These are phyloP conservation scores for Flaveria brownii DNA, from an alignment of 129 eudicot species.

Conservation along the genomic window DNA sequence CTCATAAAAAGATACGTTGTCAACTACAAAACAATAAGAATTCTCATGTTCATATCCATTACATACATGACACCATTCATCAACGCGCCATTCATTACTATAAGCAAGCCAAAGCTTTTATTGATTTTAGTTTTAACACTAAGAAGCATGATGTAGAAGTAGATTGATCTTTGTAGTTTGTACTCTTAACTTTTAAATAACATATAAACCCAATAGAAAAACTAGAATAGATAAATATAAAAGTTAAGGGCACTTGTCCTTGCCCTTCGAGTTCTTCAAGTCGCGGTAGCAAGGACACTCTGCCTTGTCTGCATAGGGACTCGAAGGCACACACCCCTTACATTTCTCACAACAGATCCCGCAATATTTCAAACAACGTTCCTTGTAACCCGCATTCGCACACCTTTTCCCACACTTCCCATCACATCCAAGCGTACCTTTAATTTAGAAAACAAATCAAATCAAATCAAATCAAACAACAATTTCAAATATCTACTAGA, in stretches of 20 bases:
- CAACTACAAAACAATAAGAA: no score
- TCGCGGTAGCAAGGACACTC: slow-evolving; percentile 75
- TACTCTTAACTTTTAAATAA: not conserved
- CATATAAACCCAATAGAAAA: not conserved
- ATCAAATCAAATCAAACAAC: not conserved
- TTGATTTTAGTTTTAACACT: not conserved
- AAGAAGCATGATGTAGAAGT: not conserved
- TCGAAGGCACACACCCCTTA: slow-evolving; percentile 63
- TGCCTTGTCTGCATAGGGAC: slow-evolving; percentile 58
- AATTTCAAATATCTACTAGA: not conserved
- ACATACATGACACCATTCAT: not conserved
- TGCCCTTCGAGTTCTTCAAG: slow-evolving; percentile 63
- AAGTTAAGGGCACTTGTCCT: slow-evolving; percentile 59
- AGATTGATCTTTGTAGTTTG: not conserved
- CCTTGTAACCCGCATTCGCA: slow-evolving; percentile 34
- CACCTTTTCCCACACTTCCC: slow-evolving; percentile 43
- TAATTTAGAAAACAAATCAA: not conserved
- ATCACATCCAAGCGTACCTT: slow-evolving; percentile 36
- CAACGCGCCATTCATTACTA: no score
- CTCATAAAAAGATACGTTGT: no score
- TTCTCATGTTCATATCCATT: not conserved
- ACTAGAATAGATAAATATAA: no score
- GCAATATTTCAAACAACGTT: slow-evolving; percentile 55
- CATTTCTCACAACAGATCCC: slow-evolving; percentile 57
- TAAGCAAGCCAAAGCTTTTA: not conserved